Conservation (phyloP, 2,329 filamentous ascomycete species). For the Cercospora berteroae region DNA sequence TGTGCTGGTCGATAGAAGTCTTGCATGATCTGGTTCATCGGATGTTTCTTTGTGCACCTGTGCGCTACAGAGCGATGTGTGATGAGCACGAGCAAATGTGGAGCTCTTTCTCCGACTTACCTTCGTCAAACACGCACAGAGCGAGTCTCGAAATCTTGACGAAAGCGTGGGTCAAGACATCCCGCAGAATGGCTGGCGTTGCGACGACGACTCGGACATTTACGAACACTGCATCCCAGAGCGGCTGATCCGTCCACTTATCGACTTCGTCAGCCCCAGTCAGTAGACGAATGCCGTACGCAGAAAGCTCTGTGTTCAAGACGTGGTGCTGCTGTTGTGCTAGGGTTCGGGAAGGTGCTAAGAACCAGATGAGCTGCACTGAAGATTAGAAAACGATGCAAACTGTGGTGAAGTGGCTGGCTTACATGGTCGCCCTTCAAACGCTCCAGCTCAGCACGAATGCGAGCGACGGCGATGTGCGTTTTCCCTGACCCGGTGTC, state of each 20-base stretch:
- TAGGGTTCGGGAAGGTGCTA: constrained; percentile 47
- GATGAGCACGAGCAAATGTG: background rate
- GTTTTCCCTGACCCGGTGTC: constrained; percentile 53
- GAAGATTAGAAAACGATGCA: background rate
- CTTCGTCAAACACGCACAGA: constrained; percentile 81
- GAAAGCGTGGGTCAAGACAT: constrained; percentile 74
- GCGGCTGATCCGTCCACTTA: constrained; percentile 64
- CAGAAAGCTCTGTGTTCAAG: constrained; percentile 41
- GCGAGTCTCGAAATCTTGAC: constrained; percentile 62
- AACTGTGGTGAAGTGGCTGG: background rate
- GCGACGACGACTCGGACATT: constrained; percentile 72
- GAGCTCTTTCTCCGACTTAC: constrained; percentile 41
- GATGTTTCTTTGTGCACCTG: constrained; percentile 64
- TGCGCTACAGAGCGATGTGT: constrained; percentile 57
- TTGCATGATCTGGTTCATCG: constrained; percentile 69
- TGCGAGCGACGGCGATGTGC: constrained; percentile 47
- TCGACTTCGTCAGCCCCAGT: constrained; percentile 68
- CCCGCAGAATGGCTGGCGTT: constrained; percentile 70
- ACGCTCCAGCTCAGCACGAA: constrained; percentile 44
- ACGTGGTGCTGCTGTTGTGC: constrained; percentile 46
- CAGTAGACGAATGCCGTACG: constrained; percentile 60
- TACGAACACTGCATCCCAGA: constrained; percentile 66
- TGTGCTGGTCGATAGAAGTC: constrained; percentile 61
- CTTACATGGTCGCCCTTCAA: constrained; percentile 38
- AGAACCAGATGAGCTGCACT: constrained; percentile 46